Evolutionary conservation across 805 yeast genomes (phyloP), one percentile per base, ranked within the genome.

Genomic region (Starmerella bombi): DNA sequence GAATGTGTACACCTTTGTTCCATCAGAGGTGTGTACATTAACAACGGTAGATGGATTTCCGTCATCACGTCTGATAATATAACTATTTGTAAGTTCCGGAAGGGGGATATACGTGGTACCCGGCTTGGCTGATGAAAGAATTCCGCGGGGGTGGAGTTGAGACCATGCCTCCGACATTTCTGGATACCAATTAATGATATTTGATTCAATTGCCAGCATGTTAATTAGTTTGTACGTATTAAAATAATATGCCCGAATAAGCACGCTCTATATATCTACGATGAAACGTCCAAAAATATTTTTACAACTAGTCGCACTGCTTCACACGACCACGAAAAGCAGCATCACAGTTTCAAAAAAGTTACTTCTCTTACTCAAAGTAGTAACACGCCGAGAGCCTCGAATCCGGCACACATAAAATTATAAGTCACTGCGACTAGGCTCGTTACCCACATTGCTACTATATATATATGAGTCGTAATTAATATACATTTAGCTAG

Each of bases 11-110:
- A 63, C 54, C 45, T 67, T 65, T 17, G 54, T 55, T 9, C 64
- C 64, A 21, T 71, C 69, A 18, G 59, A 56, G 43, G 63, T 66
- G 52, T 69, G 74, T 1, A 74, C 74, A 49, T 71, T 71, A 37
- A 73, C 65, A 15, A 59, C 55, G 16, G 68, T 62, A 42, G 63
- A 64, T 36, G 63, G 62, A 48, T 67, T 69, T 17, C 61, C 63
- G 44, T 71, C 61, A 41, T 71, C 75, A 21, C 71, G 63, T 44
- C 79, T 67, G 22, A 74, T 58, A 52, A 60, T 69, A 44, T 59
- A 62, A 3, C 66, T 65, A 14, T 54, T 56, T 15, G 72, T 56
- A 16, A 16, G 10, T 5, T 18, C 21, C 1, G 42, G 25, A 25
- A 44, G 25, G 15, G 27, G 27, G 4, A 40, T 32, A 25, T 23